Base-by-base conservation (phyloP, 2,329 filamentous ascomycete genomes). In the Diaporthe helianthi region DNA sequence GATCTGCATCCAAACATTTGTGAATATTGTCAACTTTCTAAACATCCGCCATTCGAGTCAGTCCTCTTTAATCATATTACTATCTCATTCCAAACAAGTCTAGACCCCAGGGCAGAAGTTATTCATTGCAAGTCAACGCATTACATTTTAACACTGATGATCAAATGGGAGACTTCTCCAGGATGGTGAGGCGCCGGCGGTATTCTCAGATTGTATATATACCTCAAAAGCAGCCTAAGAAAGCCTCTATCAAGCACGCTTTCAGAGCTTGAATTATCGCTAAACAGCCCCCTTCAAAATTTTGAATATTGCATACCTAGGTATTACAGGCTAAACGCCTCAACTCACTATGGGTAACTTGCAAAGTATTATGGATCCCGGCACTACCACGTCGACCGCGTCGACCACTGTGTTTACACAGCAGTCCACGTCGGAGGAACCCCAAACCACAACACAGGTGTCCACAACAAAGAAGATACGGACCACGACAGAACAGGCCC, bases 241-340 rank as follows among this genome's bases (percentile, higher is more conserved):
- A 22, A 9, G 0, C 12, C 5, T 22, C 17, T 12, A 5, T 6
- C 4, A 9, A 54, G 0, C n/a, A 8, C 1, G 8, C 31, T 7
- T 36, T 44, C 17, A 44, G 1, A 8, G 41, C 17, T 44, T 44
- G 36, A 38, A 38, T 17, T 38, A 5, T 17, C 17, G 13, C 13
- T 38, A 13, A 38, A 38, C 13, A 38, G 17, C 4, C 2, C 3
- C 13, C 4, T 17, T 38, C 13, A 17, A 38, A 1, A 5, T 38
- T 17, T 38, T 1, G 13, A 38, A 38, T 4, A 38, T 15, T 5
- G 36, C 36, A 38, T 6, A n/a, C n/a, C n/a, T n/a, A n/a, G n/a
- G n/a, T n/a, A 38, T 38, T 15, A 6, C 13, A 38, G 17, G 15
- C 17, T 3, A 15, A 38, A 15, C 36, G 12, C 17, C 2, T 38